Percentiles rank a stretch among this genome's conserved stretches.
Conservation (phyloP, 1,284 basidiomycete species). For the Puccinia polysora region DNA sequence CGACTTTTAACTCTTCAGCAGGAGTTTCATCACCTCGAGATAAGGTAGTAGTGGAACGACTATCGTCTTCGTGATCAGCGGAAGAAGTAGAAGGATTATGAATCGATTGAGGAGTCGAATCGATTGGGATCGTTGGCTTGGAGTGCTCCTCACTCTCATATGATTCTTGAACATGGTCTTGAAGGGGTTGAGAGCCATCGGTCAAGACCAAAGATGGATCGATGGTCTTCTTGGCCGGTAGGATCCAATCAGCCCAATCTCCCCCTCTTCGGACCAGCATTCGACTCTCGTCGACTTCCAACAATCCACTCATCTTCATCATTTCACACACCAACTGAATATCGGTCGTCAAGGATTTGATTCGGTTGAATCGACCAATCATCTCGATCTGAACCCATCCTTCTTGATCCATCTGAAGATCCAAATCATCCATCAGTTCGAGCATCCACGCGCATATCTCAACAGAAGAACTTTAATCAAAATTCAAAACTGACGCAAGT, state of each 20-base stretch:
- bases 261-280: conserved; percentile 45
- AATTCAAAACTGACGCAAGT: not conserved
- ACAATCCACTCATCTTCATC: conserved; percentile 63
- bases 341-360: conserved; percentile 67
- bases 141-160: not conserved
- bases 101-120: not conserved
- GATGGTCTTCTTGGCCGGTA: not conserved
- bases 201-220: not conserved
- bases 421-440: not conserved
- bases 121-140: not conserved
- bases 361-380: conserved; percentile 79
- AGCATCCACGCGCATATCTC: not conserved
- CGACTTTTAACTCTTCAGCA: not conserved
- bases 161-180: not conserved
- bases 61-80: not conserved
- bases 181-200: not conserved
- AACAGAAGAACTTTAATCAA: not conserved
- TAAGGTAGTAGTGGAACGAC: not conserved
- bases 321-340: conserved; percentile 66
- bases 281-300: conserved; percentile 65
- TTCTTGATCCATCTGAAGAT: conserved; percentile 71
- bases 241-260: conserved; percentile 14
- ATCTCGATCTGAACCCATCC: conserved; percentile 79
- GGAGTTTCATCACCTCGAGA: not conserved
- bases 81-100: not conserved